A percentile compares a stretch with the other conserved stretches of the same genome.
Conservation (phyloP, 345 rosid genomes). For the Corchorus olitorius region DNA sequence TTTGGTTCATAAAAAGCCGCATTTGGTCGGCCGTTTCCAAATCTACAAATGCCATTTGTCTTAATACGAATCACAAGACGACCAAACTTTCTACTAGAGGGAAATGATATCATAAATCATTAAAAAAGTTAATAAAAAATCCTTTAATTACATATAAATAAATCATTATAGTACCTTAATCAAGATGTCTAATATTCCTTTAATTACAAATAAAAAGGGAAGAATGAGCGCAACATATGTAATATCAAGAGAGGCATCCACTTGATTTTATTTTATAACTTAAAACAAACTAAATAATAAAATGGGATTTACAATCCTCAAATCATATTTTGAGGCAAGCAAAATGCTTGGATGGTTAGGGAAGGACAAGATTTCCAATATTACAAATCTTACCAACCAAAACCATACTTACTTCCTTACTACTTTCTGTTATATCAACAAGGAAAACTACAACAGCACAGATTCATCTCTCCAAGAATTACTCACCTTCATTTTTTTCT, state of each 20-base stretch:
- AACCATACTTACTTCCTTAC: background rate
- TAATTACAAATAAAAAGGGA: no score
- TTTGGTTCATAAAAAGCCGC: slow-evolving; percentile 6
- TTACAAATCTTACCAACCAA: slow-evolving; percentile 9
- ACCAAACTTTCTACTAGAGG: no score
- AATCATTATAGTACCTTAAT: no score
- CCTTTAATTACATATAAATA: no score
- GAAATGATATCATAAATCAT: no score
- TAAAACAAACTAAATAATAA: slow-evolving; percentile 6
- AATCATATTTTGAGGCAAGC: background rate
- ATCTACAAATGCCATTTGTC: no score
- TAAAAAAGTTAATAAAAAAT: no score
- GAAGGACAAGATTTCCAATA: background rate
- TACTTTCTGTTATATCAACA: background rate
- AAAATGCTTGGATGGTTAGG: background rate
- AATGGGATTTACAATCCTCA: slow-evolving; percentile 24
- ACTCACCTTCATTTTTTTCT: background rate
- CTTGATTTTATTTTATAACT: background rate
- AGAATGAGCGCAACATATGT: no score
- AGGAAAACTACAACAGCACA: background rate
- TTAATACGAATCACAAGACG: no score
- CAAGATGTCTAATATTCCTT: no score
- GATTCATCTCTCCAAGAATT: background rate
- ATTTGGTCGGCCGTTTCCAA: background rate
- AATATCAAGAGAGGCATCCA: background rate